A percentile compares a stretch with the other conserved stretches of the same genome.
Conservation (phyloP, 371 early-diverging fungal genomes). For the Mucor saturninus region DNA sequence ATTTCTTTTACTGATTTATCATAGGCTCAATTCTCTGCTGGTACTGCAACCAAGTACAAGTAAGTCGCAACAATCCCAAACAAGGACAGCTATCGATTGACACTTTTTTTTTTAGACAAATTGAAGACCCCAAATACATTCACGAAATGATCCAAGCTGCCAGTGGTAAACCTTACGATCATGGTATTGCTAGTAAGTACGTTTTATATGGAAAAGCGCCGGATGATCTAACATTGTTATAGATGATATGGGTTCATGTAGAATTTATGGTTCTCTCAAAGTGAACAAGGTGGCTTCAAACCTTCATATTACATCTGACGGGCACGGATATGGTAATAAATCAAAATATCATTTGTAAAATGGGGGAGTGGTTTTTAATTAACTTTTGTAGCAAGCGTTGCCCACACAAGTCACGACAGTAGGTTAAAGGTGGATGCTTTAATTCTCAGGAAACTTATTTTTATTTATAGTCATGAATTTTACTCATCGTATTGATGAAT, state of each 20-base stretch:
- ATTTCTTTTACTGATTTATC: not conserved
- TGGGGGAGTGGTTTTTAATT: not conserved
- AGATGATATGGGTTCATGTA: conserved; percentile 71
- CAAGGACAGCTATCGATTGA: not conserved
- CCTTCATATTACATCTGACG: conserved; percentile 88
- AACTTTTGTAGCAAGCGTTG: conserved; percentile 35
- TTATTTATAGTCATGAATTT: conserved; percentile 79
- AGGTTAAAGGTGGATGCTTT: conserved; percentile 7
- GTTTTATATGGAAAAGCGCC: not conserved
- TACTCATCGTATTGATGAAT: conserved; percentile 89
- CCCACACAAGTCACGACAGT: conserved; percentile 73
- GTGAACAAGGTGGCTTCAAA: conserved; percentile 87
- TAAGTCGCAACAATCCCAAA: conserved; percentile 8
- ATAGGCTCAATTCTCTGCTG: conserved; percentile 53
- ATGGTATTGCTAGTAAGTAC: conserved; percentile 38
- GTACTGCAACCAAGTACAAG: conserved; percentile 44
- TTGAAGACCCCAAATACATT: conserved; percentile 38
- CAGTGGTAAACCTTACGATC: conserved; percentile 42
- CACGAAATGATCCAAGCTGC: conserved; percentile 52
- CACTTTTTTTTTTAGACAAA: conserved; percentile 17
- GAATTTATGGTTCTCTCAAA: conserved; percentile 73
- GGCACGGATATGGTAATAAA: conserved; percentile 83
- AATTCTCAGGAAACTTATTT: not conserved
- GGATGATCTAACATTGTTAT: no score
- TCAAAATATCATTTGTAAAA: not conserved